A percentile compares a stretch with the other conserved stretches of the same genome.
These are phyloP conservation scores for Pseudisothecium myosuroides DNA, from an alignment of 225 moss, liverwort and hornwort genomes.

Conservation along the genomic window DNA sequence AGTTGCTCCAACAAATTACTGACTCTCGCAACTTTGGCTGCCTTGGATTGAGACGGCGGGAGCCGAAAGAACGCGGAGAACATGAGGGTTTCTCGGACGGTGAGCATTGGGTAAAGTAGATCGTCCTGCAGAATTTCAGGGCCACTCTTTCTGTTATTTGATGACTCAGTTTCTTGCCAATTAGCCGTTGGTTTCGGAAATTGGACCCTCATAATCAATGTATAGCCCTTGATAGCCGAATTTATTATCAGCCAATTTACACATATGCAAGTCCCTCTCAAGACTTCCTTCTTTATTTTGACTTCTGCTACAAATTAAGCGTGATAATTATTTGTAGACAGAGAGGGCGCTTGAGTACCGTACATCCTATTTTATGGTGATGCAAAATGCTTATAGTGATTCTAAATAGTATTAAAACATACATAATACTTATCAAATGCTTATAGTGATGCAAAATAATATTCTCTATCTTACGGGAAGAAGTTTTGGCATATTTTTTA, in stretches of 20 bases:
- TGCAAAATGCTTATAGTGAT: neutral
- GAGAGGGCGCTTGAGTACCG: neutral
- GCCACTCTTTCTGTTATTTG: neutral
- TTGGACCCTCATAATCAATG: neutral
- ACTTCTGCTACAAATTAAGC: neutral
- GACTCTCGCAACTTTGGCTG: constrained; percentile 52
- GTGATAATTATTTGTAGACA: neutral
- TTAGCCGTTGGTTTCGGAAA: neutral
- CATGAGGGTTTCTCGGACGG: constrained; percentile 86
- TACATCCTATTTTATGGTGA: neutral
- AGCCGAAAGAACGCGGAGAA: constrained; percentile 84
- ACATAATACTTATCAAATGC: no score
- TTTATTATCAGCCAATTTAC: neutral
- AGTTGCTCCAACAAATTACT: constrained; percentile 63
- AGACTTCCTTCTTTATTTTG: neutral
- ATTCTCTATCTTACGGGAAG: neutral
- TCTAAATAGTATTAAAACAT: neutral
- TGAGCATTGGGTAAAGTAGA: constrained; percentile 90
- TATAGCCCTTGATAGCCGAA: neutral
- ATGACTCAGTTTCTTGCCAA: neutral
- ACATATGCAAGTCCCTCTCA: neutral
- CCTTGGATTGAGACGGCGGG: constrained; percentile 20
- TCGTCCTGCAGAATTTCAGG: constrained; percentile 47
- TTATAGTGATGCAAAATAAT: neutral
- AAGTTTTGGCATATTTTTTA: neutral